Percentiles rank a stretch among this genome's conserved stretches.
Conservation (phyloP, 805 yeast species). For the Metschnikowia shivogae region DNA sequence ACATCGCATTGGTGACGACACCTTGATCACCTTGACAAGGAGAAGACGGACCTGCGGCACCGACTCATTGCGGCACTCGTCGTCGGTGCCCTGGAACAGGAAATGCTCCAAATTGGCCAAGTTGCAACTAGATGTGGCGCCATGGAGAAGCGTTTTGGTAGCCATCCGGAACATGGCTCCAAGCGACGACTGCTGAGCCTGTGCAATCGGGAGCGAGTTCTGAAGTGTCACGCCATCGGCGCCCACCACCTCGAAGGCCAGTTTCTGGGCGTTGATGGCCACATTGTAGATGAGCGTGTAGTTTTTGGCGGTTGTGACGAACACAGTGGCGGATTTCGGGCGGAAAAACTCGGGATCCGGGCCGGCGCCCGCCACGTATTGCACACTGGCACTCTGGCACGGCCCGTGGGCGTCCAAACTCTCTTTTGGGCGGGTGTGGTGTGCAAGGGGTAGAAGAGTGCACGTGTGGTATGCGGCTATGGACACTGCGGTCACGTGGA, state of each 20-base stretch:
- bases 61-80: slow-evolving; percentile 25
- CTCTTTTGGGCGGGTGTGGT: slow-evolving; percentile 13
- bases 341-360: slow-evolving; percentile 25
- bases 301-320: slow-evolving; percentile 11
- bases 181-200: slow-evolving; percentile 24
- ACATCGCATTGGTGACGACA: slow-evolving; percentile 27
- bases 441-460: slow-evolving; percentile 15
- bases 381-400: slow-evolving; percentile 18
- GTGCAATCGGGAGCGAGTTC: slow-evolving; percentile 31
- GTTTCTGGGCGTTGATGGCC: slow-evolving; percentile 25
- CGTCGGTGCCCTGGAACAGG: slow-evolving; percentile 27
- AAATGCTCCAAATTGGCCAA: slow-evolving; percentile 36
- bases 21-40: slow-evolving; percentile 30
- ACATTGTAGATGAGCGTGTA: slow-evolving; percentile 19
- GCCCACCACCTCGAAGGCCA: slow-evolving; percentile 30
- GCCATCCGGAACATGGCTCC: slow-evolving; percentile 29
- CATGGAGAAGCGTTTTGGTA: slow-evolving; percentile 30
- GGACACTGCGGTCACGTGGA: slow-evolving; percentile 8
- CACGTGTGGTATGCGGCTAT: slow-evolving; percentile 9
- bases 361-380: slow-evolving; percentile 34
- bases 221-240: slow-evolving; percentile 30
- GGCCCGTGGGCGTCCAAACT: slow-evolving; percentile 14
- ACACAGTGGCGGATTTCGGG: slow-evolving; percentile 9
- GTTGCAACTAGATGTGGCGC: slow-evolving; percentile 17
- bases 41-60: slow-evolving; percentile 28